A percentile compares a stretch with the other conserved stretches of the same genome.
Evolutionary conservation across 352 stramenopile genomes (phyloP).

Genomic region (Blastocystis sp.): DNA sequence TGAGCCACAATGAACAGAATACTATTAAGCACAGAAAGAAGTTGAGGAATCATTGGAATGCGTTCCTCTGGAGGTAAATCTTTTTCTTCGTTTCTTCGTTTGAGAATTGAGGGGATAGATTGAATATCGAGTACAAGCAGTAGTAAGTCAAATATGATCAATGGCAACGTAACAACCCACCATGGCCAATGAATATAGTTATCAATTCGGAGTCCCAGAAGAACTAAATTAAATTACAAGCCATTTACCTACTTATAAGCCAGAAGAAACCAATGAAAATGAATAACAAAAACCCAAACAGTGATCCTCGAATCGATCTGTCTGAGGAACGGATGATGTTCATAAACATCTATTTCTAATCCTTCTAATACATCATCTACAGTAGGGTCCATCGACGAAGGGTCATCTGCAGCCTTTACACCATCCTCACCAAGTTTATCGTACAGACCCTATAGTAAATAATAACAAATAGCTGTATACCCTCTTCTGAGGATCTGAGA

Average conservation of each 20-base stretch:
- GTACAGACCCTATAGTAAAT: slow-evolving; percentile 21
- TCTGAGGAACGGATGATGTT: neutral
- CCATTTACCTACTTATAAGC: neutral
- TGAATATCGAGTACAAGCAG: neutral
- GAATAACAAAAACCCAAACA: neutral
- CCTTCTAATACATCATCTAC: neutral
- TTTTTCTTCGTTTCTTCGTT: neutral
- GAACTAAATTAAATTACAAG: neutral
- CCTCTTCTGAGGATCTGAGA: slow-evolving; percentile 60
- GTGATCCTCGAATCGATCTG: neutral
- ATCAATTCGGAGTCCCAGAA: slow-evolving; percentile 26
- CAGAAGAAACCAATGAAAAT: slow-evolving; percentile 30
- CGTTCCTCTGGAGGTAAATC: neutral
- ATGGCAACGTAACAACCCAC: slow-evolving; percentile 20
- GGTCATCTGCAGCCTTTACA: slow-evolving; percentile 38
- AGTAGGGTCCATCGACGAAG: neutral
- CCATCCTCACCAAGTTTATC: slow-evolving; percentile 37
- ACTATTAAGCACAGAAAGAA: slow-evolving; percentile 1
- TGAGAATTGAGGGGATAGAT: neutral
- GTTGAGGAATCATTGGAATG: neutral
- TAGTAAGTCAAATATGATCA: neutral
- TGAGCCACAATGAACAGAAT: slow-evolving; percentile 41
- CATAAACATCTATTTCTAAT: slow-evolving; percentile 26
- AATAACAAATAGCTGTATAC: neutral
- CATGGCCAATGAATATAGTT: neutral